Evolutionary conservation across 306 rosid species (phyloP).

Genomic region (Trifolium dubium): DNA sequence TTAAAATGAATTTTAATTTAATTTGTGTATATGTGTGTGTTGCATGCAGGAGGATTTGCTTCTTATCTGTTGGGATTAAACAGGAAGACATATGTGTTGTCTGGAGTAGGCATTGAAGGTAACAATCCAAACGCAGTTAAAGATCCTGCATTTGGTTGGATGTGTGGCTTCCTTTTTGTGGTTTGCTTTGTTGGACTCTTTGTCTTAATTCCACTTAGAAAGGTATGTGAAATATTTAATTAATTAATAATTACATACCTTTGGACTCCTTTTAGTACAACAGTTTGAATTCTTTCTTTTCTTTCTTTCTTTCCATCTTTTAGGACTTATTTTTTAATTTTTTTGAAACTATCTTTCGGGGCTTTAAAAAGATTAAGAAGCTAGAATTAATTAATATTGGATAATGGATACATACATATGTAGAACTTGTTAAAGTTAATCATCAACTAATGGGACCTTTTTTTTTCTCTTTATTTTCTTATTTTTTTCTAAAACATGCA

Average conservation of each 20-base stretch:
- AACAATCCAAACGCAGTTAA: conserved; percentile 57
- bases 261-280: neutral
- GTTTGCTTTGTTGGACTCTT: conserved; percentile 97
- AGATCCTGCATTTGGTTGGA: conserved; percentile 95
- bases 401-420: neutral
- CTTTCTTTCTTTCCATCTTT: neutral
- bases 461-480: too few relatives aligned
- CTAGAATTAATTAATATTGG: conserved; percentile 1
- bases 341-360: neutral
- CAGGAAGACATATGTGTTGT: conserved; percentile 74
- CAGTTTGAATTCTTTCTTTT: neutral
- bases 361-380: neutral
- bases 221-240: conserved; percentile 48
- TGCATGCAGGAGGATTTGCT: conserved; percentile 87
- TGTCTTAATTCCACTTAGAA: conserved; percentile 88
- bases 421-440: conserved; percentile 9
- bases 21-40: neutral
- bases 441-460: neutral
- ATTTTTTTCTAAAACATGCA: too few relatives aligned
- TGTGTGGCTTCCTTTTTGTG: conserved; percentile 74
- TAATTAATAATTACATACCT: neutral
- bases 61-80: conserved; percentile 85
- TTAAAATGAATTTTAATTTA: conserved; percentile 23
- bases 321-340: too few relatives aligned
- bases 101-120: conserved; percentile 72